Evolutionary conservation across 805 yeast species (phyloP).

Genomic region (Isabelozyma heimii): DNA sequence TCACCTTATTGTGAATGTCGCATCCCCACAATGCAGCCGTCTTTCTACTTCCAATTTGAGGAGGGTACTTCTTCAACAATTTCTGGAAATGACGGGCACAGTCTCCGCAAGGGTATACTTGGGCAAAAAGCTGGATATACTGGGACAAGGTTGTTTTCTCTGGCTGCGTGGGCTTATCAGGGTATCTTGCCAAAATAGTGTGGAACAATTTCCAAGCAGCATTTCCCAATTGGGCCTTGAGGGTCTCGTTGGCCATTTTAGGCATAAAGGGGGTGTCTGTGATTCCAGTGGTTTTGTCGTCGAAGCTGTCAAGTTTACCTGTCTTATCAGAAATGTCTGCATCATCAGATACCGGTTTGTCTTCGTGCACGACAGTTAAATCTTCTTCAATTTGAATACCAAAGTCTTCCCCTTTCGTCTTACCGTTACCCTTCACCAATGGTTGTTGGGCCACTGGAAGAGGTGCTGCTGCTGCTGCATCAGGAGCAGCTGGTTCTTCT

Average conservation of each 20-base stretch:
- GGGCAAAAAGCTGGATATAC: constrained; percentile 75
- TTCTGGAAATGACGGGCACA: constrained; percentile 89
- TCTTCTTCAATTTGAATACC: background rate
- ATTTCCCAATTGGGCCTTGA: constrained; percentile 81
- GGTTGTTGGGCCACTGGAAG: background rate
- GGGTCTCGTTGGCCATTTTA: constrained; percentile 82
- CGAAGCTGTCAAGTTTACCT: background rate
- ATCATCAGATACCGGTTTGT: background rate
- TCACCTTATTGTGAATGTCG: constrained; percentile 83
- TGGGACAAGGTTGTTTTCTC: constrained; percentile 62
- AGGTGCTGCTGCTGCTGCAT: background rate
- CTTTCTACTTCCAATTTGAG: constrained; percentile 72
- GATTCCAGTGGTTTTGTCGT: constrained; percentile 7
- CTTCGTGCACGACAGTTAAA: background rate
- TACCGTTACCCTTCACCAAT: background rate
- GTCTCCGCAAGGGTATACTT: constrained; percentile 96
- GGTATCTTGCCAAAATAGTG: constrained; percentile 88
- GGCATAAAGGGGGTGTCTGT: constrained; percentile 77
- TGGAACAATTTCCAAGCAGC: constrained; percentile 91
- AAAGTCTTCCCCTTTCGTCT: background rate
- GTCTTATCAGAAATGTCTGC: background rate
- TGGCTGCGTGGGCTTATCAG: constrained; percentile 67
- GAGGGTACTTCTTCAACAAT: constrained; percentile 71
- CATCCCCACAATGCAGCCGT: constrained; percentile 97
- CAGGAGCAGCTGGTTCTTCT: background rate